These are phyloP conservation scores for Coemansia sp. DNA, from an alignment of 192 early-diverging fungal species.

Conservation along the genomic window DNA sequence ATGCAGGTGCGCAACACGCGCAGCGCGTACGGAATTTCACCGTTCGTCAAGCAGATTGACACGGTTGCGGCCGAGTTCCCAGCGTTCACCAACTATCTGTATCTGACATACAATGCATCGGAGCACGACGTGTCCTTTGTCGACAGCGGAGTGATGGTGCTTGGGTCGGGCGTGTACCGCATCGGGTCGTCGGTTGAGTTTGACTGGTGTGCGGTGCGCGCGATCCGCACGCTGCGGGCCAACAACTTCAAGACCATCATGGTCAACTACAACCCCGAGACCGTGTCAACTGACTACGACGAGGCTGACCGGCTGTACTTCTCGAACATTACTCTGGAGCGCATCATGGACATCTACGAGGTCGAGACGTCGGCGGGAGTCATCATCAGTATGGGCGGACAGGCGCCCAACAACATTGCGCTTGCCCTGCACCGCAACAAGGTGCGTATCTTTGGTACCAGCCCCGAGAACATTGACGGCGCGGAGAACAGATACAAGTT, in stretches of 20 bases:
- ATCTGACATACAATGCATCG: slow-evolving; percentile 95
- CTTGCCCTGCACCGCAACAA: slow-evolving; percentile 86
- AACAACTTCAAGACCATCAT: slow-evolving; percentile 92
- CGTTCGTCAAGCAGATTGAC: slow-evolving; percentile 98
- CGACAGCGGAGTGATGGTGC: slow-evolving; percentile 95
- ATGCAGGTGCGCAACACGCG: slow-evolving; percentile 84
- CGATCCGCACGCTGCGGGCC: slow-evolving; percentile 90
- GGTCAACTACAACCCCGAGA: slow-evolving; percentile 99
- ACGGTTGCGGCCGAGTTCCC: slow-evolving; percentile 99
- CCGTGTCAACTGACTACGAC: slow-evolving; percentile 99
- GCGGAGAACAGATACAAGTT: slow-evolving; percentile 99
- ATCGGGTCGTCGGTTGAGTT: slow-evolving; percentile 99
- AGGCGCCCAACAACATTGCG: slow-evolving; percentile 98
- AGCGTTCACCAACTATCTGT: slow-evolving; percentile 96
- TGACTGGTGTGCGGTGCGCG: slow-evolving; percentile 98
- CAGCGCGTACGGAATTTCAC: slow-evolving; percentile 76
- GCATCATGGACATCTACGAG: slow-evolving; percentile 97
- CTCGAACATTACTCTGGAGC: slow-evolving; percentile 91
- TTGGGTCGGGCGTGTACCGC: slow-evolving; percentile 97
- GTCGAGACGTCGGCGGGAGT: slow-evolving; percentile 83
- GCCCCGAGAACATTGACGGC: slow-evolving; percentile 94
- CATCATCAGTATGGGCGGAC: slow-evolving; percentile 95
- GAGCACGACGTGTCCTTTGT: slow-evolving; percentile 91
- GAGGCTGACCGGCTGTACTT: slow-evolving; percentile 98
- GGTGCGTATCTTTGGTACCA: slow-evolving; percentile 93